Percentiles rank a stretch among this genome's conserved stretches.
Evolutionary conservation across 2,329 filamentous ascomycete genomes (phyloP).

Genomic region (Cladosporium sp.): DNA sequence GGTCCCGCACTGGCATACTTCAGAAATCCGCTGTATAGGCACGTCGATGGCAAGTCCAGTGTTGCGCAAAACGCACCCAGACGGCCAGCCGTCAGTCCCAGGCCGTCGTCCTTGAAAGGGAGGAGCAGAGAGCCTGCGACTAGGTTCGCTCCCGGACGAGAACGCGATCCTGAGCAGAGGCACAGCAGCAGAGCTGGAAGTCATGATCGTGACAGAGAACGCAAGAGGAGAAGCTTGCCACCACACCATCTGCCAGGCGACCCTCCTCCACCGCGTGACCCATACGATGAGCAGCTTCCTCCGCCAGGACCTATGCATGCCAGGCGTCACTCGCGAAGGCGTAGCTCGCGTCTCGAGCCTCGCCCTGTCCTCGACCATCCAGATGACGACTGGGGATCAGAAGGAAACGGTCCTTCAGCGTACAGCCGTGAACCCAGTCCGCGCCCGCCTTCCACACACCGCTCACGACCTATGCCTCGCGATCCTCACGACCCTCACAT

Average conservation of each 20-base stretch:
- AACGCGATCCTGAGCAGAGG: constrained; percentile 9
- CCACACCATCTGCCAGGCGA: constrained; percentile 15
- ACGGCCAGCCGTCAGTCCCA: constrained; percentile 28
- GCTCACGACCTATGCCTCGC: not conserved
- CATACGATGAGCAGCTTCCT: constrained; percentile 5
- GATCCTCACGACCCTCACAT: constrained; percentile 33
- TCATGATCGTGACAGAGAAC: constrained; percentile 18
- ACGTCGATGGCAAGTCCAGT: constrained; percentile 39
- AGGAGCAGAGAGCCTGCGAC: constrained; percentile 30
- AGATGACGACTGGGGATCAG: constrained; percentile 6
- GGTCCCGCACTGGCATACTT: constrained; percentile 46
- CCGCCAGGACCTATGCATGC: constrained; percentile 5
- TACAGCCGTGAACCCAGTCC: constrained; percentile 14
- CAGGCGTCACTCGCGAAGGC: constrained; percentile 2
- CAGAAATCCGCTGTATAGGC: constrained; percentile 46
- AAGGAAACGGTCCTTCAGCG: not conserved
- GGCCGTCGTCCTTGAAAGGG: constrained; percentile 31
- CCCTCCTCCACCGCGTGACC: constrained; percentile 2
- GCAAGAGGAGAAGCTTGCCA: constrained; percentile 19
- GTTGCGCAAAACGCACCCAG: constrained; percentile 39
- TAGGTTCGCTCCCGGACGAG: constrained; percentile 24
- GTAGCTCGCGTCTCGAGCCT: constrained; percentile 7
- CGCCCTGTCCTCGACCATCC: constrained; percentile 1
- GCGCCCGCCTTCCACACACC: constrained; percentile 13
- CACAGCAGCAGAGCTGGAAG: constrained; percentile 21